These are phyloP conservation scores for Myxozyma lipomycoides DNA, from an alignment of 805 yeast genomes.

Conservation along the genomic window DNA sequence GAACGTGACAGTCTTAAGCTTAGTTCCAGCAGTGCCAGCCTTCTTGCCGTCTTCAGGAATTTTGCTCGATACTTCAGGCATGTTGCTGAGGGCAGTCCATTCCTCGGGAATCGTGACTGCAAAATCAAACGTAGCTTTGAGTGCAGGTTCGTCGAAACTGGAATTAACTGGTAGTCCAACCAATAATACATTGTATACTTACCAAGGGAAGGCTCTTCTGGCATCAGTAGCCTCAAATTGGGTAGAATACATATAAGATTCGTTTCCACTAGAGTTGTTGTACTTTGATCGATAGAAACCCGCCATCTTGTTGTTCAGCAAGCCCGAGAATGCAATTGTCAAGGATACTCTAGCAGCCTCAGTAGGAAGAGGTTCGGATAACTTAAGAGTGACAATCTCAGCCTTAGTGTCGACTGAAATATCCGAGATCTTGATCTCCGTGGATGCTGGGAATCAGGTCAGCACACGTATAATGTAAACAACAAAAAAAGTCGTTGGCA, in stretches of 20 bases:
- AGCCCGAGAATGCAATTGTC: slow-evolving; percentile 52
- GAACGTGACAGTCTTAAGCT: slow-evolving; percentile 77
- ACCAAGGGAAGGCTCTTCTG: slow-evolving; percentile 78
- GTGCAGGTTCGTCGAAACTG: slow-evolving; percentile 71
- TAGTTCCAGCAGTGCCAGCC: slow-evolving; percentile 53
- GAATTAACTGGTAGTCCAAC: background rate
- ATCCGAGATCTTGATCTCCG: slow-evolving; percentile 34
- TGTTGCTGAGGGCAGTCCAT: slow-evolving; percentile 38
- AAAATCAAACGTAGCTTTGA: slow-evolving; percentile 68
- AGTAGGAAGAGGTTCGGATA: slow-evolving; percentile 40
- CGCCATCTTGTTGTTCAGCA: slow-evolving; percentile 62
- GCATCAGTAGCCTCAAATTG: slow-evolving; percentile 88
- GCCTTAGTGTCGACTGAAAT: slow-evolving; percentile 43
- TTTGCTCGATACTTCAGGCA: slow-evolving; percentile 63
- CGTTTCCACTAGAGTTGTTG: slow-evolving; percentile 52
- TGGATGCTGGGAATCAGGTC: slow-evolving; percentile 15
- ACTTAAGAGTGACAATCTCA: slow-evolving; percentile 57
- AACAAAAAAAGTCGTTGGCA: background rate
- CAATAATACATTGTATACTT: background rate
- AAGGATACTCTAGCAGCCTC: slow-evolving; percentile 43
- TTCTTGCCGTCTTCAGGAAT: slow-evolving; percentile 47
- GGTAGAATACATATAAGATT: slow-evolving; percentile 72
- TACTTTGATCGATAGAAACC: slow-evolving; percentile 56
- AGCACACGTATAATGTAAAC: background rate
- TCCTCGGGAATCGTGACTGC: slow-evolving; percentile 46